Evolutionary conservation across 768 basidiomycete genomes (phyloP).

Genomic region (Serendipita sp.): DNA sequence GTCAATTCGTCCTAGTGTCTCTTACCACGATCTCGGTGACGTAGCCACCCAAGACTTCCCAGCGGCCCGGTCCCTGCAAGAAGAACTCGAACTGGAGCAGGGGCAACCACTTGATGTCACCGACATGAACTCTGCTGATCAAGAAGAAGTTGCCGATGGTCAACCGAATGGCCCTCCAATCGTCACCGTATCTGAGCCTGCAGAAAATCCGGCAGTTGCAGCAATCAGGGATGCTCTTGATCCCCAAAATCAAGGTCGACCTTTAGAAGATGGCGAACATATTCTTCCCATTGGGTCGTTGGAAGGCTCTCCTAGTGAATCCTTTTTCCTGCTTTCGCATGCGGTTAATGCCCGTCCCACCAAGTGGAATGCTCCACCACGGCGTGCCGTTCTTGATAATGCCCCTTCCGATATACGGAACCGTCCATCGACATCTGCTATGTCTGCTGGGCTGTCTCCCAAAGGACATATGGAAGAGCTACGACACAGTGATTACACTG

Average conservation of each 20-base stretch:
- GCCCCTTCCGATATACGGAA: too few species aligned
- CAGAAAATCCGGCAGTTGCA: slow-evolving; percentile 23
- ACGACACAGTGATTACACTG: slow-evolving; percentile 16
- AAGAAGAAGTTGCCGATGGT: neutral
- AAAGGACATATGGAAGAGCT: slow-evolving; percentile 44
- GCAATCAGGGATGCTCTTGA: slow-evolving; percentile 22
- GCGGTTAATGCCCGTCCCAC: slow-evolving; percentile 13
- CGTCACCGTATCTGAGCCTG: neutral
- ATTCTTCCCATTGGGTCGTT: slow-evolving; percentile 16
- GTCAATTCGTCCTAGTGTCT: neutral
- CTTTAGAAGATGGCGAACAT: slow-evolving; percentile 14
- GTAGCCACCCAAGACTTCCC: neutral
- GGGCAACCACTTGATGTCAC: too few species aligned
- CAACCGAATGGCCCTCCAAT: neutral
- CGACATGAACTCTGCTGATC: neutral
- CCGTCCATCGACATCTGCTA: too few species aligned
- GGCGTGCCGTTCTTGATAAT: too few species aligned
- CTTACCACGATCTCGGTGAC: neutral
- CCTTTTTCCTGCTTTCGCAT: slow-evolving; percentile 12
- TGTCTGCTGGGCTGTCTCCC: slow-evolving; percentile 22
- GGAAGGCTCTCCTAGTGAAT: slow-evolving; percentile 11
- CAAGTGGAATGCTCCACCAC: slow-evolving; percentile 6
- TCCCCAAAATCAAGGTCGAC: slow-evolving; percentile 12
- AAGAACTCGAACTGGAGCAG: too few species aligned
- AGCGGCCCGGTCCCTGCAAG: neutral